Base-by-base conservation (phyloP, 805 yeast species). In the Priceomyces medius region DNA sequence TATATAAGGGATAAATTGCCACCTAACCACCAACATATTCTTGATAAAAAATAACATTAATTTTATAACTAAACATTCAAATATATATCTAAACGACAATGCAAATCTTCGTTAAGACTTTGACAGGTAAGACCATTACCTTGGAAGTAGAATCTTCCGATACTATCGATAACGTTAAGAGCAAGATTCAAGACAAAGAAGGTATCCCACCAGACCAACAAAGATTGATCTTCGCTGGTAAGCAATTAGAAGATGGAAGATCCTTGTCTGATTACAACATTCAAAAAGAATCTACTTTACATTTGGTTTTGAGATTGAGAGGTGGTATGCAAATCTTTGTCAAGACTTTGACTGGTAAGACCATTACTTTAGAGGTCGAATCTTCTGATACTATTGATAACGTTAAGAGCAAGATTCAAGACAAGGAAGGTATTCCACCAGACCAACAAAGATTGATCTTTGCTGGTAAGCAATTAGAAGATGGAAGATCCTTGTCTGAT, bases 141-240 rank as follows among this genome's bases (percentile, higher is more conserved):
- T 82, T 90, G 56, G 97, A 90, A 79, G 97, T 89, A 56, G 97
- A 90, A 78, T 88, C 97, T 51, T 88, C 96, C 46, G 97, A 90
- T 80, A 88, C 97, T 51, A 88, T 91, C 66, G 97, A 89, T 80
- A 88, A 88, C 63, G 97, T 90, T 76, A 90, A 88, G 80, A 77
- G 95, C 61, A 89, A 89, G 81, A 89, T 90, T 66, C 96, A 88
- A 79, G 97, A 88, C 79, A 88, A 90, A 83, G 98, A 91, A 76
- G 97, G 97, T 71, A 91, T 91, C 59, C 98, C 98, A 74, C 97
- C 98, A 67, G 97, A 91, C 77, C 98, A 91, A 76, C 98, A 91
- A 80, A 88, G 99, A 81, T 85, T 91, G 68, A 91, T 91, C 82
- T 91, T 93, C 70, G 98, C 98, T 68, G 99, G 99, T 81, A 91